Percentiles rank a stretch among this genome's conserved stretches.
phyloP scores from a whole-genome alignment of 495 filamentous ascomycete species.

The Xylona heveae region DNA sequence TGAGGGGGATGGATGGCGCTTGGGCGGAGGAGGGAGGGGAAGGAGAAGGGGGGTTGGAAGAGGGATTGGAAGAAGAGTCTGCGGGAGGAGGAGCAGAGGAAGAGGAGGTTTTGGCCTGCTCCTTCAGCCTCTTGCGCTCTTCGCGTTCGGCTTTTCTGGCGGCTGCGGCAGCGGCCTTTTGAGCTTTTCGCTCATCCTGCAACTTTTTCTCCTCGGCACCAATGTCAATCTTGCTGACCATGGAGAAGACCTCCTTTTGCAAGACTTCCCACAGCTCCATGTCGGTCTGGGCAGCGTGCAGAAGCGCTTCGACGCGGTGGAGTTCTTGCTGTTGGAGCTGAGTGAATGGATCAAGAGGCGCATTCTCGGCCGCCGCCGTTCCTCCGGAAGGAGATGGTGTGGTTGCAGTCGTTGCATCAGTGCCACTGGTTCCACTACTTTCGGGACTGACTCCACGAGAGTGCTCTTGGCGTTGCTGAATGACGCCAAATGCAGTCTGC shows the following conservation, averaged over 20 bases:
- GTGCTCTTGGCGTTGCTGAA: no score
- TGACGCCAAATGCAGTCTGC: no score
- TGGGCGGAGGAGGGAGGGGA: background rate
- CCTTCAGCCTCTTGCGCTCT: slow-evolving; percentile 7
- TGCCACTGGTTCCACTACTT: no score
- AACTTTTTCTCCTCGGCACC: slow-evolving; percentile 6
- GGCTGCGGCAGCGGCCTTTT: slow-evolving; percentile 7
- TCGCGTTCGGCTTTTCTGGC: slow-evolving; percentile 16
- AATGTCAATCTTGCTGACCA: slow-evolving; percentile 10
- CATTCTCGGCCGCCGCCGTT: no score
- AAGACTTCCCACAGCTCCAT: slow-evolving; percentile 50
- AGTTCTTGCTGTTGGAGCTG: slow-evolving; percentile 5
- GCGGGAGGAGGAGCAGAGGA: background rate
- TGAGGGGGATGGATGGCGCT: background rate
- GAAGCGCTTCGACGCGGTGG: slow-evolving; percentile 20
- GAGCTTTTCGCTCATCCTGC: slow-evolving; percentile 1
- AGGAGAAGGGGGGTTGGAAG: slow-evolving; percentile 10
- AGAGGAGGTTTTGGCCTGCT: slow-evolving; percentile 1
- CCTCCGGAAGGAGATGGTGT: no score
- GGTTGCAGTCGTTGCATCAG: no score
- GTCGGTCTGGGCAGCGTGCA: slow-evolving; percentile 34
- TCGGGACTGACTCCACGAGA: no score
- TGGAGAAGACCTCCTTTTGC: slow-evolving; percentile 32
- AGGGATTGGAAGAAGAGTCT: background rate
- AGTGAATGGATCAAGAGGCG: no score